Percentiles rank a stretch among this genome's conserved stretches.
These are phyloP conservation scores for Tillandsia fasciculata DNA, from an alignment of 176 grass and related monocot species.

Conservation along the genomic window DNA sequence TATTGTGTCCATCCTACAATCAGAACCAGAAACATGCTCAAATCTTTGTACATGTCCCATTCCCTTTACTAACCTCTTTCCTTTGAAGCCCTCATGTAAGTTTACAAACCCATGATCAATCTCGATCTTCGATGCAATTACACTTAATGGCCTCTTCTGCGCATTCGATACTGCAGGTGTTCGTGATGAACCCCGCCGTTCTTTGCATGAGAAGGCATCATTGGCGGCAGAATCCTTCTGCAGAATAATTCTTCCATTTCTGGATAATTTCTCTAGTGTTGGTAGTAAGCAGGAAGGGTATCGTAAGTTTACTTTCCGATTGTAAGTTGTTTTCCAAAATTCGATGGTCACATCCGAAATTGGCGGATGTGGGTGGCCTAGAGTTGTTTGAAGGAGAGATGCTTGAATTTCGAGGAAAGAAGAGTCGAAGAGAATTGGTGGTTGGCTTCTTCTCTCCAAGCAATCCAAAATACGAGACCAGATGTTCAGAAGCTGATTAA, in stretches of 20 bases:
- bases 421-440: constrained; percentile 24
- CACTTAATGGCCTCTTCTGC: neutral
- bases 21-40: neutral
- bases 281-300: constrained; percentile 4
- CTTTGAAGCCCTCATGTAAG: constrained; percentile 23
- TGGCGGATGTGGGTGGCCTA: constrained; percentile 28
- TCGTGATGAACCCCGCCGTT: constrained; percentile 1
- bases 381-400: constrained; percentile 35
- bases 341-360: constrained; percentile 32
- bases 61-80: constrained; percentile 38
- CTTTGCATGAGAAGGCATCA: constrained; percentile 1
- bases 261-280: constrained; percentile 15
- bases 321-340: constrained; percentile 21
- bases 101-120: constrained; percentile 20
- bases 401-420: constrained; percentile 25
- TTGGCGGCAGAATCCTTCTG: neutral
- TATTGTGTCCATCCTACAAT: constrained; percentile 6
- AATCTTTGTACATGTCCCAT: constrained; percentile 10
- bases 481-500: constrained; percentile 33
- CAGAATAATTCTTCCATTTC: constrained; percentile 3
- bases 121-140: neutral
- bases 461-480: constrained; percentile 35
- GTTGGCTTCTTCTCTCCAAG: constrained; percentile 35
- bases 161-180: neutral
- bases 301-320: neutral